phyloP scores from a whole-genome alignment of 2,329 filamentous ascomycete species.

The Madurella fahalii region DNA sequence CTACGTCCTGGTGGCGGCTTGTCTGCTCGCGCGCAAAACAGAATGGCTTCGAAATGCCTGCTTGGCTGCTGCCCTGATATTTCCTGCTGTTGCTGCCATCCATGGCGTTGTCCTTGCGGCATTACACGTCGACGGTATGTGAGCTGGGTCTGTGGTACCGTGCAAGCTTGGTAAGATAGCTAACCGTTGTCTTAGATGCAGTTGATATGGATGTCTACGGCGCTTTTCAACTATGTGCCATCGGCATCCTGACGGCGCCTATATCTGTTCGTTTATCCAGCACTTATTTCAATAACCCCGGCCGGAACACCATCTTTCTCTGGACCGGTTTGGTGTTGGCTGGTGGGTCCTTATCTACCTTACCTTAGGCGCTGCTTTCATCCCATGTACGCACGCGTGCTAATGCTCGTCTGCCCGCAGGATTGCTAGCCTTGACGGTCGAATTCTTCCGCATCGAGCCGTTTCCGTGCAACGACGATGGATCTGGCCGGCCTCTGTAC shows the following conservation, averaged over 20 bases:
- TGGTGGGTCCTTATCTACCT: constrained; percentile 38
- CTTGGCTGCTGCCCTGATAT: constrained; percentile 57
- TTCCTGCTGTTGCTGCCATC: constrained; percentile 61
- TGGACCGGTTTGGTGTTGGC: constrained; percentile 60
- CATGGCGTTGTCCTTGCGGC: constrained; percentile 60
- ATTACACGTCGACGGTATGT: constrained; percentile 54
- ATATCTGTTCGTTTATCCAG: constrained; percentile 56
- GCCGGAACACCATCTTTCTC: constrained; percentile 62
- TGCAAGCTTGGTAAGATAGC: neutral
- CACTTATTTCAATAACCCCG: constrained; percentile 62
- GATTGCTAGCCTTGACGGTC: constrained; percentile 57
- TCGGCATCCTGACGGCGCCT: constrained; percentile 61
- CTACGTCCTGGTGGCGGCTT: constrained; percentile 60
- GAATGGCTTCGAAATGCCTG: constrained; percentile 62
- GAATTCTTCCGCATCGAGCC: constrained; percentile 58
- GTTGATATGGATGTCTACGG: constrained; percentile 67
- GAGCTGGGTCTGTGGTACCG: neutral
- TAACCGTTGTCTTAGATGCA: constrained; percentile 41
- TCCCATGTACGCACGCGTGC: too few species aligned
- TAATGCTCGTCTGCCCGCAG: constrained; percentile 29
- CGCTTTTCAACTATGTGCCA: constrained; percentile 63
- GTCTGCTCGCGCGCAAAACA: constrained; percentile 56
- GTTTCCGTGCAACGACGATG: constrained; percentile 39
- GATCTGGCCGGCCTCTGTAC: constrained; percentile 34
- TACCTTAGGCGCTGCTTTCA: neutral